Percentiles rank a stretch among this genome's conserved stretches.
Evolutionary conservation across 768 basidiomycete species (phyloP).

Genomic region (Lactifluus pinguis): DNA sequence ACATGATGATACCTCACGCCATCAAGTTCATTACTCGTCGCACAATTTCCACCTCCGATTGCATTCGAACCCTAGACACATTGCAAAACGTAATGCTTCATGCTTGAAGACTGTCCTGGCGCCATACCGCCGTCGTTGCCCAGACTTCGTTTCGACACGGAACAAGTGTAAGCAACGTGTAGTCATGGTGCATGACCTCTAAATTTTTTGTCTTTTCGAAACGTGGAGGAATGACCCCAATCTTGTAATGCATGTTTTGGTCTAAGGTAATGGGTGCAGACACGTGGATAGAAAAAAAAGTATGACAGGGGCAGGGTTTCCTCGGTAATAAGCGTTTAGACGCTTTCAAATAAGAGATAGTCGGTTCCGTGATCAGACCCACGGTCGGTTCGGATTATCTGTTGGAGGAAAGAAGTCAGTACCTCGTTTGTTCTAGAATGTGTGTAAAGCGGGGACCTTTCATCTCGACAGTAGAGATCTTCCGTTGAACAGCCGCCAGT

Average conservation of each 20-base stretch:
- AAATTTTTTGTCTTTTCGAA: neutral
- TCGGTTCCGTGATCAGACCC: constrained; percentile 14
- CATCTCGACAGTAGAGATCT: constrained; percentile 14
- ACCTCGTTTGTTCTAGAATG: constrained; percentile 7
- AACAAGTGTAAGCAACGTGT: constrained; percentile 8
- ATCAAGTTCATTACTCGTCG: constrained; percentile 10
- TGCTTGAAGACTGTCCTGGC: constrained; percentile 14
- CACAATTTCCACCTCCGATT: constrained; percentile 17
- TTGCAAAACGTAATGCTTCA: constrained; percentile 18
- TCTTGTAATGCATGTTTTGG: neutral
- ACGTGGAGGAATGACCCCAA: constrained; percentile 9
- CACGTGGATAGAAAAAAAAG: constrained; percentile 3
- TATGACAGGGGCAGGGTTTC: neutral
- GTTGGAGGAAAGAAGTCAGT: neutral
- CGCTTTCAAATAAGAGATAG: constrained; percentile 15
- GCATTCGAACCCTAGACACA: constrained; percentile 13
- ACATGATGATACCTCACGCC: constrained; percentile 13
- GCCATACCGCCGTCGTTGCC: constrained; percentile 11
- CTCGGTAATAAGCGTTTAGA: constrained; percentile 17
- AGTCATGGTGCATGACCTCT: constrained; percentile 1
- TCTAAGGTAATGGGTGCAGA: neutral
- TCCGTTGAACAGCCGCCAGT: constrained; percentile 13
- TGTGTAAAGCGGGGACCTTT: constrained; percentile 7
- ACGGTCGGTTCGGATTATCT: constrained; percentile 10
- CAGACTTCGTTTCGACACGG: constrained; percentile 3